These are phyloP conservation scores for Ophiorrhiza pumila DNA, from an alignment of 257 asterid species.

Conservation along the genomic window DNA sequence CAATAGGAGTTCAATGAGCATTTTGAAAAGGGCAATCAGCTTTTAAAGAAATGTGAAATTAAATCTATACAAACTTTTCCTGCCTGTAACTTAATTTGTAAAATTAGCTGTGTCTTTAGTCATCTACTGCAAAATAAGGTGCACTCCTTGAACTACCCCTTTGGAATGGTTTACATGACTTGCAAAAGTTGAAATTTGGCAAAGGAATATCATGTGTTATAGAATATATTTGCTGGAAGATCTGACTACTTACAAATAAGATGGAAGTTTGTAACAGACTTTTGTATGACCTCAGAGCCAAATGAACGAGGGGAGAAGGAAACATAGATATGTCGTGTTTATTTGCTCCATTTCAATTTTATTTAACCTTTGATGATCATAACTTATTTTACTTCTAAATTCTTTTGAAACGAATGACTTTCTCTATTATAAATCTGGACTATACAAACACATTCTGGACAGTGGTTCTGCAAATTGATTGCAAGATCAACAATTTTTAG, in stretches of 20 bases:
- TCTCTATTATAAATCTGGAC: no score
- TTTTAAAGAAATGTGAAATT: conserved; percentile 67
- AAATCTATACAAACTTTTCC: neutral
- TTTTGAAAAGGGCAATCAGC: conserved; percentile 45
- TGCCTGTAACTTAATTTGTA: neutral
- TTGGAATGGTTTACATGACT: neutral
- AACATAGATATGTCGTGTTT: neutral
- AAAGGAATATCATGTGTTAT: neutral
- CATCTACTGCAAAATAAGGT: neutral
- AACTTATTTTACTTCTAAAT: no score
- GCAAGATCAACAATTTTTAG: no score
- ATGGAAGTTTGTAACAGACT: neutral
- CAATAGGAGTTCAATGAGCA: conserved; percentile 40
- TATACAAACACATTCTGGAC: no score
- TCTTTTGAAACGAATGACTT: no score
- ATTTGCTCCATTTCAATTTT: neutral
- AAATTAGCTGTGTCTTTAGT: neutral
- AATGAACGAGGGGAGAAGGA: neutral
- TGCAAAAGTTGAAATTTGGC: neutral
- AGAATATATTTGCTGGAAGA: neutral
- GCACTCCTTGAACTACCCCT: neutral
- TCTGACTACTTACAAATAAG: neutral
- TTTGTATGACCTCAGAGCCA: neutral
- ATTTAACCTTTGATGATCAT: no score
- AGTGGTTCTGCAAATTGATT: no score